phyloP scores from a whole-genome alignment of 1,284 basidiomycete species.

The Somion occarium region DNA sequence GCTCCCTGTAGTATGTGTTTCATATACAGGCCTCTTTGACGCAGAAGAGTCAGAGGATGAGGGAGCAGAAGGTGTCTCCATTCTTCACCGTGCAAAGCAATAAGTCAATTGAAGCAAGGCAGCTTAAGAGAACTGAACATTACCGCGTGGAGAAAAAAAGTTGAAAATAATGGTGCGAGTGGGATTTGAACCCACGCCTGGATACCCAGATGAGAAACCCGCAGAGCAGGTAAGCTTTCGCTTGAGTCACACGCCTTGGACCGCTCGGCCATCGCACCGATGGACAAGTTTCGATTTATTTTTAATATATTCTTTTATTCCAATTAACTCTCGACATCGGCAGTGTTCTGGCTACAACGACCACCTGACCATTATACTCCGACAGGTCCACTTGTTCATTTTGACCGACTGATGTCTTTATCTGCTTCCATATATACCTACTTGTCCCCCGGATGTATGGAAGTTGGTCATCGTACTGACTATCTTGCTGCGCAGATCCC shows the following conservation, averaged over 20 bases:
- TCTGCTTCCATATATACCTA: too few relatives aligned
- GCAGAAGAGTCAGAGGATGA: background rate
- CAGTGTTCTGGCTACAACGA: too few relatives aligned
- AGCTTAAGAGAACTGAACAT: background rate
- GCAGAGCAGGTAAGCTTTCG: conserved; percentile 27
- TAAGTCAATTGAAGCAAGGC: background rate
- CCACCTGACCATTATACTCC: too few relatives aligned
- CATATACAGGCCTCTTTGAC: conserved; percentile 29
- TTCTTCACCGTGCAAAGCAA: background rate
- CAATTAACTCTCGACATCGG: too few relatives aligned
- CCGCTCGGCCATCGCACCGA: conserved; percentile 26
- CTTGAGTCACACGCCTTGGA: conserved; percentile 35
- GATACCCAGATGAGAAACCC: conserved; percentile 33
- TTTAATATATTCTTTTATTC: too few relatives aligned
- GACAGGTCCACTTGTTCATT: too few relatives aligned
- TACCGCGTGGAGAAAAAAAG: background rate
- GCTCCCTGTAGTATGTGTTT: conserved; percentile 39
- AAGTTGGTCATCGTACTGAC: too few relatives aligned
- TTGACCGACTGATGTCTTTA: too few relatives aligned
- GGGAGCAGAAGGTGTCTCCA: conserved; percentile 1
- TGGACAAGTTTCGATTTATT: too few relatives aligned
- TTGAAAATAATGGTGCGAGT: conserved; percentile 33
- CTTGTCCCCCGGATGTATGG: too few relatives aligned
- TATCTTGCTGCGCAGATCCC: too few relatives aligned
- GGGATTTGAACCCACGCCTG: conserved; percentile 38